Conservation (phyloP, 176 grass and related monocot species). For the Triticum timopheevii region DNA sequence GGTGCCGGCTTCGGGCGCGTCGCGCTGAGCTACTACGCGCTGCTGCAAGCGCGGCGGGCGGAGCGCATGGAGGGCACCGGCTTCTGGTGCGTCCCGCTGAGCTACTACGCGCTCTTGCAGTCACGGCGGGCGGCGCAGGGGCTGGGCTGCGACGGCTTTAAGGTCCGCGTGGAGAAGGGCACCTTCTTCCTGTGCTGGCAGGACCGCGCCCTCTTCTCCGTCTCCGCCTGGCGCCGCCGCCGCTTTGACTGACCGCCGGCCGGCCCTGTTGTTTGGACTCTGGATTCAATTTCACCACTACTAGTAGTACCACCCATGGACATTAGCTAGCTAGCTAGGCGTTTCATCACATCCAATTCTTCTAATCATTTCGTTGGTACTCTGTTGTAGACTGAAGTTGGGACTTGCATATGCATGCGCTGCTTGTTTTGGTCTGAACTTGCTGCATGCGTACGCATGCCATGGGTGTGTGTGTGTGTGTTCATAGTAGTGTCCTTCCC, state of each 20-base stretch:
- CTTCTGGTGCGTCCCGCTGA: conserved; percentile 50
- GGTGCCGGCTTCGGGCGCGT: too few relatives aligned
- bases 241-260: conserved; percentile 53
- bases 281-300: background rate
- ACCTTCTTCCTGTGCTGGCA: conserved; percentile 93
- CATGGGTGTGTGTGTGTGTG: background rate
- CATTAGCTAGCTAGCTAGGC: too few relatives aligned
- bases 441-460: background rate
- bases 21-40: too few relatives aligned
- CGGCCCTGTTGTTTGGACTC: too few relatives aligned
- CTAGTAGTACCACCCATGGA: background rate
- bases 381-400: background rate
- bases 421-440: background rate
- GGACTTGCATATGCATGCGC: background rate
- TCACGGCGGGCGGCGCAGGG: conserved; percentile 60
- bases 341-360: too few relatives aligned
- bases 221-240: conserved; percentile 81
- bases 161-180: conserved; percentile 63
- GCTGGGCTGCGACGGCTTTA: conserved; percentile 67
- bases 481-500: background rate
- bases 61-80: conserved; percentile 52
- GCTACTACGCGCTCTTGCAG: conserved; percentile 79
- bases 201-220: conserved; percentile 75
- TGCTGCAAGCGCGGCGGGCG: too few relatives aligned
- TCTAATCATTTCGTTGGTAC: too few relatives aligned